A percentile compares a stretch with the other conserved stretches of the same genome.
Evolutionary conservation across 345 rosid genomes (phyloP).

Genomic region (Eucalyptus guilfoylei): DNA sequence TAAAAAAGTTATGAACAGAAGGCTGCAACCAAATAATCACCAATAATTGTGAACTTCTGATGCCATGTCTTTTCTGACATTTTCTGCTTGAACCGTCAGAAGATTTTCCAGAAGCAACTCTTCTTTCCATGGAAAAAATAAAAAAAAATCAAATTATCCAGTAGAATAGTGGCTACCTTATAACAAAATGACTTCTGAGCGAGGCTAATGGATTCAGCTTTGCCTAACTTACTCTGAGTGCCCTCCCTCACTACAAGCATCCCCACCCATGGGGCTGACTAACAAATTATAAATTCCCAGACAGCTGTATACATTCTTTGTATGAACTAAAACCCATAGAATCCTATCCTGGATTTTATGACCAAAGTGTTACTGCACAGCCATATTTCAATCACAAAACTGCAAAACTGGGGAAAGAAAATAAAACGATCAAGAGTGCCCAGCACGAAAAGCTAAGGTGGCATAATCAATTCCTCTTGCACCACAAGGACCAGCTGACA

Average conservation of each 20-base stretch:
- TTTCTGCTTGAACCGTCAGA: background rate
- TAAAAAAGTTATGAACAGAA: background rate
- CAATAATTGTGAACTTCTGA: background rate
- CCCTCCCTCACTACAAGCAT: background rate
- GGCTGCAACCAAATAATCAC: background rate
- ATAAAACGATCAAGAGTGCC: background rate
- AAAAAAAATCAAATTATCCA: background rate
- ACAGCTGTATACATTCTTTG: background rate
- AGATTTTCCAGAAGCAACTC: background rate
- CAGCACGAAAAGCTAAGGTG: background rate
- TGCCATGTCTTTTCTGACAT: background rate
- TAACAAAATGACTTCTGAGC: background rate
- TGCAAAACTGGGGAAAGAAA: background rate
- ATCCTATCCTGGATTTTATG: background rate
- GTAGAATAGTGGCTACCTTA: background rate
- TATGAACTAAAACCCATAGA: background rate
- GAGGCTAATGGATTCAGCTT: background rate
- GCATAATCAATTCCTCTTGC: background rate
- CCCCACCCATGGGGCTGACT: background rate
- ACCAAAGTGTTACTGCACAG: background rate
- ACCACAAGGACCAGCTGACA: background rate
- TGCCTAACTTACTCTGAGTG: background rate
- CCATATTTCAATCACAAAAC: background rate
- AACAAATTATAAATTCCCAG: background rate
- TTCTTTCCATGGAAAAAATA: background rate